These are phyloP conservation scores for Luffa aegyptiaca DNA, from an alignment of 306 rosid genomes.

Conservation along the genomic window DNA sequence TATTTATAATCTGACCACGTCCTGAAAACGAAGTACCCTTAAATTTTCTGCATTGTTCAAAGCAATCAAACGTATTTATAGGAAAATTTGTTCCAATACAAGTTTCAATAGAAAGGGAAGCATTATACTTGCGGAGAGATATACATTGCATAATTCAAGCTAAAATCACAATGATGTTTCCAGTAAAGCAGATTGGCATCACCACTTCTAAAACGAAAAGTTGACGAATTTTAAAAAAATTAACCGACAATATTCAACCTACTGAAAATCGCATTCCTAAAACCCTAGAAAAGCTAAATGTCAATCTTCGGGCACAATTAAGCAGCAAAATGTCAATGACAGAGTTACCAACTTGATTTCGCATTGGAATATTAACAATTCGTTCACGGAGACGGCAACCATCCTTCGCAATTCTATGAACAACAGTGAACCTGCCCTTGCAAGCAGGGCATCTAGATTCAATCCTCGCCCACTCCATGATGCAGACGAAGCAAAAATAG, in stretches of 20 bases:
- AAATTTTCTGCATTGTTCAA: neutral
- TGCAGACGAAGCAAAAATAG: constrained; percentile 67
- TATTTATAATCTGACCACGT: neutral
- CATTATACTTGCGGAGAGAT: neutral
- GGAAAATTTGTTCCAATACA: neutral
- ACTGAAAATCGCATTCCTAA: neutral
- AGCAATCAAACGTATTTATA: neutral
- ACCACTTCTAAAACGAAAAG: neutral
- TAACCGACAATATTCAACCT: neutral
- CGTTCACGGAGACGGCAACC: constrained; percentile 28
- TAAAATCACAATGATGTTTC: neutral
- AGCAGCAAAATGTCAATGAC: neutral
- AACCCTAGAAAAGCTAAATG: neutral
- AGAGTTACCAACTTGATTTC: constrained; percentile 45
- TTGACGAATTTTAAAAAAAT: neutral
- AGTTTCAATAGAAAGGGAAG: neutral
- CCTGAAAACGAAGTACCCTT: neutral
- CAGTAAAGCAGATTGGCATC: neutral
- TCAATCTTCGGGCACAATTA: neutral
- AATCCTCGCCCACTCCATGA: constrained; percentile 70
- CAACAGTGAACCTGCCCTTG: constrained; percentile 55
- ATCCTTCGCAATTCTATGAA: constrained; percentile 34
- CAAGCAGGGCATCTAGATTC: constrained; percentile 81
- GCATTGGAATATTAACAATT: constrained; percentile 41
- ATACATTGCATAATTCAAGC: neutral